Evolutionary conservation across 768 basidiomycete genomes (phyloP), one percentile per base, ranked within the genome.

Genomic region (Leccinum boreale): DNA sequence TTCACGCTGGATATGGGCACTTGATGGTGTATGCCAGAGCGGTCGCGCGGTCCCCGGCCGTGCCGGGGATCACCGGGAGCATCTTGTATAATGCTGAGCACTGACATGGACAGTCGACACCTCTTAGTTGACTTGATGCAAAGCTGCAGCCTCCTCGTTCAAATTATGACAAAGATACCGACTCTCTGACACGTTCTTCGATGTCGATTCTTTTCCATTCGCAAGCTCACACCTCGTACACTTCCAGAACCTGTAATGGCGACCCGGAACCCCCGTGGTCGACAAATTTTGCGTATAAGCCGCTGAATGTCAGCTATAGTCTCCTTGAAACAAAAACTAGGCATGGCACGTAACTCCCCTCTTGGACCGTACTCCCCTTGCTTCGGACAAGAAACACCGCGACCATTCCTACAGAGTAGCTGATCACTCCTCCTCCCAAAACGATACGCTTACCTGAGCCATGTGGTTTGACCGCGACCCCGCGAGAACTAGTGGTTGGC

Each of bases 1-100:
- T 99, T 99, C 54, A 98, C 85, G 10, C 90, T 89, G 26, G 90
- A 90, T 60, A 98, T 81, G n/a, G 95, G 89, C 14, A 93, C 87
- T 61, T 86, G 77, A 55, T 87, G 80, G 24, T 24, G 24, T 24
- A 24, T 24, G 1, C 24, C 24, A 24, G 24, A 24, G 24, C 1
- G 24, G 24, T 24, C 24, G 24, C 24, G 24, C 24, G 26, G 26
- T n/a, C n/a, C n/a, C n/a, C n/a, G n/a, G n/a, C 23, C 23, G 23
- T 23, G 23, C 23, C 23, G 23, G 23, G 23, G 23, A 23, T 23
- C 3, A 23, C 23, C 23, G 23, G 23, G 23, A 23, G 23, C 23
- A 23, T n/a, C 24, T 24, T 24, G 24, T 24, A 24, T 3, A 2
- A 23, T 23, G 23, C 23, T 23, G 23, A 23, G 23, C 24, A 81